Conservation (phyloP, 139 green algal genomes). For the Chlorella sorokiniana region DNA sequence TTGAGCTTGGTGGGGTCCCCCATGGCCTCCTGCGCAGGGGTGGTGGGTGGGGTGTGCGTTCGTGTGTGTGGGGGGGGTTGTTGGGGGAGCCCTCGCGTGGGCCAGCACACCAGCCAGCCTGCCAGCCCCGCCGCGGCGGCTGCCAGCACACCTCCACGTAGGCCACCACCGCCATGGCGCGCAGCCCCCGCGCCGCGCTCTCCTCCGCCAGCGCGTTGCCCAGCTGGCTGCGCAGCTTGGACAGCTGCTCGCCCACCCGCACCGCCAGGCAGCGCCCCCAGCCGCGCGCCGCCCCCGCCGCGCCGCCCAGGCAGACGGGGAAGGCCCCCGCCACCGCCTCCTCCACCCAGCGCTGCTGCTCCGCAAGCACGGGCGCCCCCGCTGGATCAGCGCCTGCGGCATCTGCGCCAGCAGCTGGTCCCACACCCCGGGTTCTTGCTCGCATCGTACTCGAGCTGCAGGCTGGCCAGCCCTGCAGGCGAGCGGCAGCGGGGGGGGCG, state of each 20-base stretch:
- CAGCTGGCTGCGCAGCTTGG: conserved; percentile 47
- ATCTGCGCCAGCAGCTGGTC: conserved; percentile 48
- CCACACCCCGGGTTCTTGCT: conserved; percentile 55
- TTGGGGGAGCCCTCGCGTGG: no score
- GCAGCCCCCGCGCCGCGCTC: conserved; percentile 30
- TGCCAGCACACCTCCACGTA: conserved; percentile 42
- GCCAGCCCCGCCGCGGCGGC: neutral
- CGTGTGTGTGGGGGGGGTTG: no score
- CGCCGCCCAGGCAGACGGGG: conserved; percentile 45
- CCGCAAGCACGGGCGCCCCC: conserved; percentile 25
- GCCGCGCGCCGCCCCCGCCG: neutral
- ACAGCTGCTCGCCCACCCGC: conserved; percentile 14
- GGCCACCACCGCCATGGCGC: conserved; percentile 36
- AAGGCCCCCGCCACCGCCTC: conserved; percentile 34
- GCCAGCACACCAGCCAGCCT: neutral
- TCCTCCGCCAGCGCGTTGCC: conserved; percentile 61
- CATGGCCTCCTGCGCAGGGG: conserved; percentile 47
- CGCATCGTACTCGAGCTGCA: conserved; percentile 59
- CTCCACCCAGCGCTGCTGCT: conserved; percentile 31
- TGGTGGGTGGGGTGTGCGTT: no score
- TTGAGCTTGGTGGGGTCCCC: conserved; percentile 46
- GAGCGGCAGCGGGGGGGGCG: neutral
- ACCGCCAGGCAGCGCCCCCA: conserved; percentile 54
- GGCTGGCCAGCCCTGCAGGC: conserved; percentile 24
- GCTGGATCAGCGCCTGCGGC: neutral